phyloP scores from a whole-genome alignment of 2,329 filamentous ascomycete species.

The Teratosphaeriaceae sp. region DNA sequence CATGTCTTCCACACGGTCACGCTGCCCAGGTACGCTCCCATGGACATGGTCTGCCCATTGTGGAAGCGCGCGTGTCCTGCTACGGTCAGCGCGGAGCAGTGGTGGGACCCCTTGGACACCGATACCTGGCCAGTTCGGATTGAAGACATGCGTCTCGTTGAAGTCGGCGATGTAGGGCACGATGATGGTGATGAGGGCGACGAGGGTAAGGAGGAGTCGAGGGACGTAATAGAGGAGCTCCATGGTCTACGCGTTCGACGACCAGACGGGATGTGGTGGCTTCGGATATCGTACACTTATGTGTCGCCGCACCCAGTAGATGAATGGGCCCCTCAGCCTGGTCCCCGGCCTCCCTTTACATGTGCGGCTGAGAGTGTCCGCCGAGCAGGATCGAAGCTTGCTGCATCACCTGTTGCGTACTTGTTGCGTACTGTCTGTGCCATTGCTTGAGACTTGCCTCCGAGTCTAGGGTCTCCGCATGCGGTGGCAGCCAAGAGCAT shows the following conservation, averaged over 20 bases:
- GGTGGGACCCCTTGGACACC: background rate
- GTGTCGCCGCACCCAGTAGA: no score
- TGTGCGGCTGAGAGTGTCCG: no score
- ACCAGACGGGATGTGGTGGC: no score
- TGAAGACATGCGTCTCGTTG: constrained; percentile 1
- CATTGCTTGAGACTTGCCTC: no score
- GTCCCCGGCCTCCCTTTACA: no score
- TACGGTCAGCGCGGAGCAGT: background rate
- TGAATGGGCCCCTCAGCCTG: no score
- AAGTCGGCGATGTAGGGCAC: constrained; percentile 2
- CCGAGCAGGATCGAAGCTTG: no score
- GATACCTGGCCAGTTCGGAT: background rate
- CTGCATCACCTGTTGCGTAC: no score
- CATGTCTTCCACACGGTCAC: constrained; percentile 1
- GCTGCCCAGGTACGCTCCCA: constrained; percentile 1
- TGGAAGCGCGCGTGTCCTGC: constrained; percentile 3
- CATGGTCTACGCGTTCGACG: background rate
- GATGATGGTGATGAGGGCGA: background rate
- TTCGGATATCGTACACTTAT: no score
- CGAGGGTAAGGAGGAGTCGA: background rate
- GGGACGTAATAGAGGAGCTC: constrained; percentile 1
- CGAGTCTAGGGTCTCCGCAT: no score
- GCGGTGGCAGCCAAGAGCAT: no score
- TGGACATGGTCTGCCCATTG: constrained; percentile 5
- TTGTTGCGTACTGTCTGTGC: no score